Evolutionary conservation across 2,329 filamentous ascomycete genomes (phyloP), one percentile per base, ranked within the genome.

Genomic region (Fonsecaea nubica): DNA sequence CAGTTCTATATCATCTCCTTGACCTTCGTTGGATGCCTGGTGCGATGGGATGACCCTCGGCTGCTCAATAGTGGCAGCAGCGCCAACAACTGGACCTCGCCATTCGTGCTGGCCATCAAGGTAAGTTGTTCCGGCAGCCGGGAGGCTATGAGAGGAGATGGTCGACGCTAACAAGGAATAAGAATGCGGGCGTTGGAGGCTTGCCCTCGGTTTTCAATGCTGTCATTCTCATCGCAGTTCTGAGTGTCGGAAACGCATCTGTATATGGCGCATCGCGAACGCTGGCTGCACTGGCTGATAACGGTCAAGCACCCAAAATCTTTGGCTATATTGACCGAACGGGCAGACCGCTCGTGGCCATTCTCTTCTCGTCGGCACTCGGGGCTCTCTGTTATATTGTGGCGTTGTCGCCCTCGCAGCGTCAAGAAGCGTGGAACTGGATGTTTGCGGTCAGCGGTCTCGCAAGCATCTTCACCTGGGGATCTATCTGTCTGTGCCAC

Each of bases 231-330:
- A 88, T 96, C 68, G 90, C 93, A 21, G 92, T 97, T 30, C 81
- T 97, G 32, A 96, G 92, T 0, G 93, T 97, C 68, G 92, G 93
- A 65, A 97, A 97, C 78, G 93, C 92, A 9, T 89, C 93, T 69
- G 90, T 97, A 65, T 97, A 96, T 74, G 94, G 93, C 38, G 94
- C 92, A 30, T 96, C 92, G 0, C 89, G 94, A 72, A 97, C 93
- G 2, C 86, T 97, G 7, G 92, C 92, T 32, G 93, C 93, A 3
- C 86, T 97, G 3, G 93, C 93, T 54, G 92, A 97, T 76, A 92
- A 96, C 77, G 86, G 89, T 64, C 92, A 95, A 76, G 92, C 92
- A 0, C 93, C 93, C 7, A 84, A 82, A 67, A 82, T 93, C 70
- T 83, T 97, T 35, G 87, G 87, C 66, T 96, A 94, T 79, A 89